phyloP scores from a whole-genome alignment of 352 stramenopile genomes.

The Phytophthora hibernalis region DNA sequence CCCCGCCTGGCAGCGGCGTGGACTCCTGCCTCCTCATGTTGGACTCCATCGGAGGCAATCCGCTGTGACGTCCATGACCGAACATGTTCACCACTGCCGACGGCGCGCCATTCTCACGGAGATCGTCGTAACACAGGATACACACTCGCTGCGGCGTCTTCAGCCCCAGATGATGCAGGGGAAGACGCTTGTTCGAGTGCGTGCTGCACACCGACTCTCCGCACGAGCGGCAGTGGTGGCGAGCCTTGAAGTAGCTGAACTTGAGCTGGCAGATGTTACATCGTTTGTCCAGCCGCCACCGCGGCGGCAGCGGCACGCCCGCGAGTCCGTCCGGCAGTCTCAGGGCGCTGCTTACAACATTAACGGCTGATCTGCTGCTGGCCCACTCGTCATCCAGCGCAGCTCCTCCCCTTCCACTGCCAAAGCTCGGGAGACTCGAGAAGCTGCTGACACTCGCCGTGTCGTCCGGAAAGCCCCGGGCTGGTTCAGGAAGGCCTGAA shows the following conservation, averaged over 20 bases:
- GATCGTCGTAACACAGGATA: slow-evolving; percentile 82
- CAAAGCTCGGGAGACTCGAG: slow-evolving; percentile 22
- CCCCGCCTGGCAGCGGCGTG: slow-evolving; percentile 21
- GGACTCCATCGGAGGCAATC: slow-evolving; percentile 40
- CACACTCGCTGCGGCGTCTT: slow-evolving; percentile 76
- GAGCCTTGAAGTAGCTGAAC: slow-evolving; percentile 88
- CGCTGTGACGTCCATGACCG: slow-evolving; percentile 38
- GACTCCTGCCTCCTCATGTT: slow-evolving; percentile 41
- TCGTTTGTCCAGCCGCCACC: slow-evolving; percentile 76
- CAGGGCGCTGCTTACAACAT: slow-evolving; percentile 34
- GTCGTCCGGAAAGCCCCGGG: slow-evolving; percentile 39
- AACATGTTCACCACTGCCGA: slow-evolving; percentile 85
- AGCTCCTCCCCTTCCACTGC: slow-evolving; percentile 20
- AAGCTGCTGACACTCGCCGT: slow-evolving; percentile 42
- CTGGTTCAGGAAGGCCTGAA: slow-evolving; percentile 57
- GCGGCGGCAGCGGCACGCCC: slow-evolving; percentile 56
- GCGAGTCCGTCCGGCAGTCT: slow-evolving; percentile 40
- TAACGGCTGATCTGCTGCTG: slow-evolving; percentile 30
- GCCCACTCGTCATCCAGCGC: slow-evolving; percentile 30
- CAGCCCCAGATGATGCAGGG: slow-evolving; percentile 67
- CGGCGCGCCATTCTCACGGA: slow-evolving; percentile 74
- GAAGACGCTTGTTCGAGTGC: slow-evolving; percentile 75
- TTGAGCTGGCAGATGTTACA: slow-evolving; percentile 88
- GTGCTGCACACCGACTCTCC: slow-evolving; percentile 86
- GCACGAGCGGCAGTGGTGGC: slow-evolving; percentile 91